Evolutionary conservation across 768 basidiomycete genomes (phyloP), one percentile per base, ranked within the genome.

Genomic region (Candolleomyces efflorescens): DNA sequence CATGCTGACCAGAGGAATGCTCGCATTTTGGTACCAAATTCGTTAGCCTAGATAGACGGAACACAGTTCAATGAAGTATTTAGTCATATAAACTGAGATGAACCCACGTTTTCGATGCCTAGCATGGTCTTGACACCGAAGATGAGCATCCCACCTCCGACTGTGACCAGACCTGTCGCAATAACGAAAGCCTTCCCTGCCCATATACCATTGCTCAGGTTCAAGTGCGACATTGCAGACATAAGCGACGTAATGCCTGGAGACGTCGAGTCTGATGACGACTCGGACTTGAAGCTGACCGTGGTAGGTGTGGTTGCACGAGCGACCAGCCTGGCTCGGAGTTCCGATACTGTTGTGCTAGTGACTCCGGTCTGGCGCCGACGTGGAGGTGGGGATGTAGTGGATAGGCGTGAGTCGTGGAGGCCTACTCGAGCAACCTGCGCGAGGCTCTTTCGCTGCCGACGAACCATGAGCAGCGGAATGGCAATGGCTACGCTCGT

Each of bases 111-210:
- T 62, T 77, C 65, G 1, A 87, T 81, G 32, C 81, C 83, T 53
- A 88, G 67, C 46, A 73, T 72, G 12, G 71, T 67, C 68, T 83
- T 80, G 26, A 88, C 75, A 1, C 79, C 78, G 63, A 73, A 77
- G 2, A 82, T 70, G 4, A 81, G 67, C 0, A 67, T 71, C 5
- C 74, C 67, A 0, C 80, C 86, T 23, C 79, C 73, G 3, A 76
- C 68, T 0, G 77, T 63, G 23, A 89, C 87, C 36, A 87, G 64
- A 10, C 79, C 64, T 0, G 89, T 90, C 3, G 89, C 86, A 43
- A 89, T 77, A 2, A 78, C 73, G 41, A 91, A 83, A 0, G 88
- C 89, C 62, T 86, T 87, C 4, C 80, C 71, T 1, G 81, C 79
- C 61, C 84, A 78, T 2, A 87, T 56, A 0, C 79, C 79, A 0